Conservation (phyloP, 2,329 filamentous ascomycete genomes). For the Diaporthe vaccinii region DNA sequence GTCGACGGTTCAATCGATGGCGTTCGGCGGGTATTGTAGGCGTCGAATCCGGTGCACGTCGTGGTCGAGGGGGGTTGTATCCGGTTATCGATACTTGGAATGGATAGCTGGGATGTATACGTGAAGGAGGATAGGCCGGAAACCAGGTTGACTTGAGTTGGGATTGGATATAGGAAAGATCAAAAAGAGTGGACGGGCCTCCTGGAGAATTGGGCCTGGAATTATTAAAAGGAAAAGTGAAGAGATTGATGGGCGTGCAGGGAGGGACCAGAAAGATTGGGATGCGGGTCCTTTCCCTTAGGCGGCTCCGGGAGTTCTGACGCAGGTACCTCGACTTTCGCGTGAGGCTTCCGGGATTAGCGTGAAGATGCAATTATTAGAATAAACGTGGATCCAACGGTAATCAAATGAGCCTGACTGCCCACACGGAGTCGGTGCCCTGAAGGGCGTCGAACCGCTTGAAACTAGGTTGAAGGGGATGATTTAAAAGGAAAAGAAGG, state of each 20-base stretch:
- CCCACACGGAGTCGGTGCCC: conserved; percentile 25
- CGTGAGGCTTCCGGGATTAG: conserved; percentile 41
- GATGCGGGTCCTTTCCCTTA: conserved; percentile 42
- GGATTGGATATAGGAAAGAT: conserved; percentile 40
- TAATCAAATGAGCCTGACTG: conserved; percentile 43
- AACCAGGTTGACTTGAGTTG: conserved; percentile 39
- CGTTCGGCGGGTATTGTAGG: conserved; percentile 12
- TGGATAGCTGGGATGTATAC: conserved; percentile 34
- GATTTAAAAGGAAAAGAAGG: conserved; percentile 30
- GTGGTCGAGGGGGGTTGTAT: conserved; percentile 18
- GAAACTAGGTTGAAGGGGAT: conserved; percentile 6
- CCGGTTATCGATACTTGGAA: conserved; percentile 33
- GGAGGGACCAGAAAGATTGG: conserved; percentile 44
- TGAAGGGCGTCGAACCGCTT: conserved; percentile 30
- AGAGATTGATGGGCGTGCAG: conserved; percentile 42
- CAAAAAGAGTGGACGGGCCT: conserved; percentile 42
- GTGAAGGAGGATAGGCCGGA: conserved; percentile 35
- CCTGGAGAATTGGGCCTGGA: conserved; percentile 41
- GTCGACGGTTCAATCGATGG: conserved; percentile 35
- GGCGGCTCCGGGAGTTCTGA: conserved; percentile 42
- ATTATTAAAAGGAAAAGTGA: conserved; percentile 43
- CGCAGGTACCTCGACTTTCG: conserved; percentile 41
- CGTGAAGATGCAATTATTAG: conserved; percentile 43
- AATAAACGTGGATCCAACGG: conserved; percentile 40
- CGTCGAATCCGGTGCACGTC: conserved; percentile 14